Base-by-base conservation (phyloP, 768 basidiomycete genomes). In the Amanita thiersii region DNA sequence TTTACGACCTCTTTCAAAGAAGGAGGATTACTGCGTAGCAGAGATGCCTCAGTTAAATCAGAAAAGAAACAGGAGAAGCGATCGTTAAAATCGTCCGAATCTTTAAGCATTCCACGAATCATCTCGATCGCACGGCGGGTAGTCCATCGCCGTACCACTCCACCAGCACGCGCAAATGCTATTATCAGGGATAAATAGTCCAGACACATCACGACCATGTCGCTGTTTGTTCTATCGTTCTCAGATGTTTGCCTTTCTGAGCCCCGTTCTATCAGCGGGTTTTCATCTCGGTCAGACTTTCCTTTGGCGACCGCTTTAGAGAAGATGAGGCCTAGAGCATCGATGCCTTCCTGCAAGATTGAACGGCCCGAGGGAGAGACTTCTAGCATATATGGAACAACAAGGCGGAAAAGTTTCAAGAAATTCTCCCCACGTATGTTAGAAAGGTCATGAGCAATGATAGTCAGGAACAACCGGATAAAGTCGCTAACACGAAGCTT, bases 361-460 rank as follows among this genome's bases (percentile, higher is more conserved):
- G 56, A 53, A n/a, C 78, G 66, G 3, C 80, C 65, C 1, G 68
- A 60, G 1, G 60, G 55, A 1, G 81, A 80, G 3, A 66, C 64
- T 36, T 79, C 61, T 52, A 79, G 82, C 4, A 87, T 59, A 41
- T 70, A 55, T 3, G 79, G 77, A 0, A 72, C 59, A 35, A 84
- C 59, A 29, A 69, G 63, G 7, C 75, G 72, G 12, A 89, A 63
- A 19, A 84, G 62, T 3, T 68, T 67, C 30, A 89, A 60, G 59
- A 87, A 87, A 40, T 79, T 69, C 47, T 86, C 75, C 2, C 85
- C 79, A 15, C 85, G 77, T 17, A 73, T 57, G 35, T 78, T 78
- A 3, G 71, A 66, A 11, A 79, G 69, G 54, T 86, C 79, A 48
- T 86, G 80, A 4, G 83, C 85, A 40, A 89, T 84, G 45, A 89